Evolutionary conservation across 441 rosid genomes (phyloP).

Genomic region (Eutrema salsugineum): DNA sequence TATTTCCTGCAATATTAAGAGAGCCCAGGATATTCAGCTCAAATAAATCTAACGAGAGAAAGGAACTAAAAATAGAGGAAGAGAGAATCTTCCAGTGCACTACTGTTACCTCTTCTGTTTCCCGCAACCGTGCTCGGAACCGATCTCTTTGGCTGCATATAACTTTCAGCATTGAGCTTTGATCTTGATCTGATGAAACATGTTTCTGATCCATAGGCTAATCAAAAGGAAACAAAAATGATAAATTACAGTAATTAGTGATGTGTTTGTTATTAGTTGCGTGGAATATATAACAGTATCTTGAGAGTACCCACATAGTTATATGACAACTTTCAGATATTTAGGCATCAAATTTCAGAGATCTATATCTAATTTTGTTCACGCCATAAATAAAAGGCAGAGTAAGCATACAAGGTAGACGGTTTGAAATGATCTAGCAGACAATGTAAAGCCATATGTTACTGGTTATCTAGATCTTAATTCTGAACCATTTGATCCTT

Average conservation of each 20-base stretch:
- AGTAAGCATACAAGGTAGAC: neutral
- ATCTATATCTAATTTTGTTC: neutral
- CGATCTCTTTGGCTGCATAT: slow-evolving; percentile 97
- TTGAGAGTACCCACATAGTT: neutral
- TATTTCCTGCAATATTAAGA: slow-evolving; percentile 54
- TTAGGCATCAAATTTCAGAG: neutral
- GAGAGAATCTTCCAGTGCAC: neutral
- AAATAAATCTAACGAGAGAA: neutral
- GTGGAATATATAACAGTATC: neutral
- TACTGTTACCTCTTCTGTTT: slow-evolving; percentile 85
- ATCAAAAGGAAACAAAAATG: slow-evolving; percentile 18
- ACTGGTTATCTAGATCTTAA: neutral
- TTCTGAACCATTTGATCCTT: neutral
- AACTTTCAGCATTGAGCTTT: slow-evolving; percentile 97
- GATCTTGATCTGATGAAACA: slow-evolving; percentile 82
- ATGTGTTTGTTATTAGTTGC: neutral
- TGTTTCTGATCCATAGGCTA: slow-evolving; percentile 76
- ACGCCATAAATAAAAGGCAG: neutral
- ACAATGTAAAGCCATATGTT: neutral
- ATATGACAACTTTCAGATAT: neutral
- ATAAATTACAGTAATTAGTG: neutral
- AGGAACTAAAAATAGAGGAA: neutral
- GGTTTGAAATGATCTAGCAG: neutral
- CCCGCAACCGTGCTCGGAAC: slow-evolving; percentile 78
- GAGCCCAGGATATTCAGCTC: neutral